Evolutionary conservation across 176 grass and related monocot species (phyloP), one percentile per base, ranked within the genome.

Genomic region (Oryza officinalis): DNA sequence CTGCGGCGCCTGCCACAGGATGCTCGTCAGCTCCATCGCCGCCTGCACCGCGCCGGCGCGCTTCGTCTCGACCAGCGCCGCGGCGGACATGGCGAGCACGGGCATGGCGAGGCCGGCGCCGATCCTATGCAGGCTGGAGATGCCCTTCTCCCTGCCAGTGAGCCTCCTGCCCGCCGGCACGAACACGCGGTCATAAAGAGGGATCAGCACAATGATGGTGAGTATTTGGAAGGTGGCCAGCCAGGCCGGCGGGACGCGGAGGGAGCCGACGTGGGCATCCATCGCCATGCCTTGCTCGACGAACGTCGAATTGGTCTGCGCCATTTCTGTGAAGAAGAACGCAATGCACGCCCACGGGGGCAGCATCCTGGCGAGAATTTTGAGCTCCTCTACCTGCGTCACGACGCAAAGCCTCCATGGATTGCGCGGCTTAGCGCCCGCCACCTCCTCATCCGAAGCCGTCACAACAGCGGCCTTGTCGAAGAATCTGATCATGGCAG

Each of bases 1-100:
- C 71, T 89, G 83, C 3, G 88, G 88, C 30, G 75, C 76, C 70
- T 85, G 81, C 76, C 81, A 89, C 23, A 89, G 54, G 31, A 80
- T 67, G 23, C 63, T 50, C 15, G 17, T 52, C 41, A 27, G 18
- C n/a, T 60, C 78, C 63, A 69, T 43, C 4, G 10, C 10, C 27
- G n/a, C 9, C 27, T 18, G 40, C 63, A 10, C 43, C 0, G 72
- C n/a, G 13, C 14, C 27, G 20, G 76, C 40, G 63, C 59, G 43
- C 61, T 3, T 9, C 41, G 27, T 80, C 63, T 80, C 77, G 63
- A 80, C 26, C 17, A 49, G 26, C 77, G 77, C 77, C 23, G 63
- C 82, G 1, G 82, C 60, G 44, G 18, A n/a, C 82, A 84, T 84
- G 72, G 63, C 27, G 64, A 84, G 35, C 27, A 79, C 75, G 14